These are phyloP conservation scores for Colletotrichum somersetense DNA, from an alignment of 2,329 filamentous ascomycete species.

Conservation along the genomic window DNA sequence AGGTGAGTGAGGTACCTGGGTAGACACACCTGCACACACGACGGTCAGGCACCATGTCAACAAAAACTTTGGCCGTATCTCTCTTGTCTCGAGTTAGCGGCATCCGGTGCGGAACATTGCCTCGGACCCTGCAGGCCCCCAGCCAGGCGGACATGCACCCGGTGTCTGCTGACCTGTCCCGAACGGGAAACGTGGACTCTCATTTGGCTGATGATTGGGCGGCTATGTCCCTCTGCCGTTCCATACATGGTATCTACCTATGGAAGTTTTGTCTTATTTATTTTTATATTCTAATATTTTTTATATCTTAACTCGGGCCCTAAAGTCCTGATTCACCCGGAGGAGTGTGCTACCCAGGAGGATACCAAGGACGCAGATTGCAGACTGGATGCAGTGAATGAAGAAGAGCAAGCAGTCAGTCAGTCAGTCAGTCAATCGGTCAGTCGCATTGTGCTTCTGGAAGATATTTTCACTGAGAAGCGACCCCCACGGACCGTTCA, in stretches of 20 bases:
- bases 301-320: neutral
- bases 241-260: neutral
- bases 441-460: neutral
- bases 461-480: neutral
- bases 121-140: slow-evolving; percentile 41
- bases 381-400: neutral
- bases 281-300: too few species aligned
- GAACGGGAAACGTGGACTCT: slow-evolving; percentile 29
- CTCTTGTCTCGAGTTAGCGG: slow-evolving; percentile 17
- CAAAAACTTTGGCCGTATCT: neutral
- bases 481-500: neutral
- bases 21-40: neutral
- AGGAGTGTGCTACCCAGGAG: neutral
- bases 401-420: neutral
- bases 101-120: slow-evolving; percentile 20
- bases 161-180: slow-evolving; percentile 37
- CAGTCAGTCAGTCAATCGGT: too few species aligned
- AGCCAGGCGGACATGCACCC: slow-evolving; percentile 25
- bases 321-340: neutral
- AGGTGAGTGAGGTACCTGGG: neutral
- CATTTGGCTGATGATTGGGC: slow-evolving; percentile 8
- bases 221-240: neutral
- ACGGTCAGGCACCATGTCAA: slow-evolving; percentile 10
- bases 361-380: neutral
- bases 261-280: too few species aligned